Conservation (phyloP, 805 yeast genomes). For the baker's yeast (Saccharomyces cerevisiae) region DNA sequence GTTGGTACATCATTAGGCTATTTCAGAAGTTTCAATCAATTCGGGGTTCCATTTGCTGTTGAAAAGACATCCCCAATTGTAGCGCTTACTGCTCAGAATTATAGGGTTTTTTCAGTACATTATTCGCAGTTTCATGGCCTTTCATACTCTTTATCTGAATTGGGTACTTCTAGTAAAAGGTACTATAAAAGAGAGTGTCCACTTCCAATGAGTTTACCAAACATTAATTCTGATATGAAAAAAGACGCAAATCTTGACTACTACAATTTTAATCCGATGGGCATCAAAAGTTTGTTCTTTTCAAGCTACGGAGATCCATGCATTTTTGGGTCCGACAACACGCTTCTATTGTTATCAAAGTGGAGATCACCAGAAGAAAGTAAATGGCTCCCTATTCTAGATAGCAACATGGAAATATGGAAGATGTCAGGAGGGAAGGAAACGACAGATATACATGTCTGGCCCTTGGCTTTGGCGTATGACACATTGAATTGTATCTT, state of each 20-base stretch:
- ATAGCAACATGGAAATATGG: conserved; percentile 39
- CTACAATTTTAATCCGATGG: conserved; percentile 28
- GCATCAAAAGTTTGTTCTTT: conserved; percentile 63
- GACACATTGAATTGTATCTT: conserved; percentile 69
- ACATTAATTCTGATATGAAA: conserved; percentile 9
- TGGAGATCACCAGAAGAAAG: conserved; percentile 78
- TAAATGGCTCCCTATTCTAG: conserved; percentile 79
- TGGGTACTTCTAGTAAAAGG: conserved; percentile 19
- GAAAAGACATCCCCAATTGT: conserved; percentile 68
- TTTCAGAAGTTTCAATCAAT: conserved; percentile 58
- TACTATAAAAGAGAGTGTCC: conserved; percentile 39
- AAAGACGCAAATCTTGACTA: conserved; percentile 31
- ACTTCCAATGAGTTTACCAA: conserved; percentile 34
- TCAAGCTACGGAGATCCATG: conserved; percentile 88
- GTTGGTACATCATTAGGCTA: conserved; percentile 74
- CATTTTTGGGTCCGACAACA: conserved; percentile 69
- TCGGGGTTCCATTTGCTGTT: conserved; percentile 64
- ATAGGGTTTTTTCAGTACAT: conserved; percentile 47
- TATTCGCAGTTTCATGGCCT: conserved; percentile 24
- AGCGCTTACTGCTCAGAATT: conserved; percentile 56
- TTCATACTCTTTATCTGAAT: conserved; percentile 24
- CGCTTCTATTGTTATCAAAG: conserved; percentile 56
- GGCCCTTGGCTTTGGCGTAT: conserved; percentile 79
- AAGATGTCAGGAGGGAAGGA: conserved; percentile 43
- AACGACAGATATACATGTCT: conserved; percentile 50